These are phyloP conservation scores for Globisporangium parvum DNA, from an alignment of 352 stramenopile genomes.

Conservation along the genomic window DNA sequence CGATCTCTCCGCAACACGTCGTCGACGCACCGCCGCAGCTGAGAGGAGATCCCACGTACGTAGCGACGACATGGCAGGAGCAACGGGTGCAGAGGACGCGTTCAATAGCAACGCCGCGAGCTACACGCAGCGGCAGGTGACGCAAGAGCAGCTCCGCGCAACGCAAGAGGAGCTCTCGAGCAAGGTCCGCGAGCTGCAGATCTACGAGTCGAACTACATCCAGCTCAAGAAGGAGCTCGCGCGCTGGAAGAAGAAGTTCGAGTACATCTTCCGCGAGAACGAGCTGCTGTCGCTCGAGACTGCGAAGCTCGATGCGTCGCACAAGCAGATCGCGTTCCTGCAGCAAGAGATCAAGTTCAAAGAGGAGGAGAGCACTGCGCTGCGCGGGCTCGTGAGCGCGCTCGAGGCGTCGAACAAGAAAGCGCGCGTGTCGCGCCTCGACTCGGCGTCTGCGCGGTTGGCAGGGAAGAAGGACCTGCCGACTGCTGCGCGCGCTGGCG, in stretches of 20 bases:
- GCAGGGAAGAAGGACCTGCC: slow-evolving; percentile 18
- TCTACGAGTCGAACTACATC: slow-evolving; percentile 79
- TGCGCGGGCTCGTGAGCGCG: slow-evolving; percentile 63
- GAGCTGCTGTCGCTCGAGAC: slow-evolving; percentile 79
- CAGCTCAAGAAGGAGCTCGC: slow-evolving; percentile 67
- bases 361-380: slow-evolving; percentile 68
- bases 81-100: slow-evolving; percentile 12
- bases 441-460: slow-evolving; percentile 30
- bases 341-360: slow-evolving; percentile 86
- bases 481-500: slow-evolving; percentile 16
- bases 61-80: too few species aligned
- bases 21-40: too few species aligned
- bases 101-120: slow-evolving; percentile 62
- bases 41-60: too few species aligned
- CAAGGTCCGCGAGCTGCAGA: slow-evolving; percentile 77
- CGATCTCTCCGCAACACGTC: too few species aligned
- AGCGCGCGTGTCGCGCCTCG: slow-evolving; percentile 54
- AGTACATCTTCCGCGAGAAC: slow-evolving; percentile 85
- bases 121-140: slow-evolving; percentile 57
- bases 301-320: slow-evolving; percentile 74
- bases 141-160: slow-evolving; percentile 56
- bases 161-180: slow-evolving; percentile 72
- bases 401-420: slow-evolving; percentile 82
- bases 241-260: slow-evolving; percentile 86
- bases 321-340: slow-evolving; percentile 80